Conservation (phyloP, 176 grass and related monocot species). For the Musa troglodytarum region DNA sequence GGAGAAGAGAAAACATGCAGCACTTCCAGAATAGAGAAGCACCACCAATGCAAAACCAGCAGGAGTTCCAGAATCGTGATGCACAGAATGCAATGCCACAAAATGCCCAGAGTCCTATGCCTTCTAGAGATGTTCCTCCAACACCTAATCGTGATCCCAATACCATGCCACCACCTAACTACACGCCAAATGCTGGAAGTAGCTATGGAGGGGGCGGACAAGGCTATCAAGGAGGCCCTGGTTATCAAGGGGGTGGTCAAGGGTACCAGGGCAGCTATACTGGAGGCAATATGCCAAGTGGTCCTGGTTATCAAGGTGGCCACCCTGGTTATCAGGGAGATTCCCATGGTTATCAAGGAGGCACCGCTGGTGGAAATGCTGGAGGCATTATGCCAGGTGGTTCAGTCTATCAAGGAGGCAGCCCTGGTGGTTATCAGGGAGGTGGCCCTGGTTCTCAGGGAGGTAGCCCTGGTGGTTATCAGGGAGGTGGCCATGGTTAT, state of each 20-base stretch:
- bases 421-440: slow-evolving; percentile 23
- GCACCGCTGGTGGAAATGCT: too few relatives aligned
- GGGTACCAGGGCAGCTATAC: slow-evolving; percentile 23
- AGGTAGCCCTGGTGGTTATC: slow-evolving; percentile 40
- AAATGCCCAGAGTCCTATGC: not conserved
- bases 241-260: not conserved
- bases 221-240: slow-evolving; percentile 18
- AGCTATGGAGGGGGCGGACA: slow-evolving; percentile 35
- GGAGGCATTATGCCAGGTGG: too few relatives aligned
- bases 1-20: slow-evolving; percentile 71
- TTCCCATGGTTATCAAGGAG: too few relatives aligned
- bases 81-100: slow-evolving; percentile 22
- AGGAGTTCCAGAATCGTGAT: not conserved
- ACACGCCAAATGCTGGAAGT: slow-evolving; percentile 21
- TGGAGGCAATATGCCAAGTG: not conserved
- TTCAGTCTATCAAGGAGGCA: not conserved
- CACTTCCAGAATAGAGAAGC: slow-evolving; percentile 56
- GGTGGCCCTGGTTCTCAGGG: slow-evolving; percentile 8
- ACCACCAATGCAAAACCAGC: slow-evolving; percentile 27
- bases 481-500: slow-evolving; percentile 28
- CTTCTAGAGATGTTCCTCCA: not conserved
- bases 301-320: slow-evolving; percentile 26
- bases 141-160: too few relatives aligned
- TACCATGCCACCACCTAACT: slow-evolving; percentile 8
- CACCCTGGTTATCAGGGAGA: slow-evolving; percentile 29